A percentile compares a stretch with the other conserved stretches of the same genome.
phyloP scores from a whole-genome alignment of 768 basidiomycete genomes.

The Russula emetica region DNA sequence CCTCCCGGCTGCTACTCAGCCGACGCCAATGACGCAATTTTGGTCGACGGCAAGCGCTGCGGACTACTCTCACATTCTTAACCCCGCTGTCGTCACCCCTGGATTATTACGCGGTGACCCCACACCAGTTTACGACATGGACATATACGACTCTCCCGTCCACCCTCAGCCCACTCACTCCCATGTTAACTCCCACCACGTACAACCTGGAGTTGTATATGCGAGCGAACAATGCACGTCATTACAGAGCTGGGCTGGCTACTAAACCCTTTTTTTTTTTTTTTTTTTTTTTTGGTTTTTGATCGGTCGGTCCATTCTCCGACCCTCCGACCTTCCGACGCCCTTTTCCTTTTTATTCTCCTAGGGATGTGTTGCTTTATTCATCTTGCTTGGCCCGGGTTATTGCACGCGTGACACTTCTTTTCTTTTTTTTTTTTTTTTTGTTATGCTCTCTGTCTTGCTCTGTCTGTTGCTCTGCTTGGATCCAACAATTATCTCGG shows the following conservation, averaged over 20 bases:
- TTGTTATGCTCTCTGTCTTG: background rate
- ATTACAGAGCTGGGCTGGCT: conserved; percentile 22
- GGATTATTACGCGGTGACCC: conserved; percentile 19
- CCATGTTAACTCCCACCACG: conserved; percentile 3
- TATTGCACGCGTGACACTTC: conserved; percentile 11
- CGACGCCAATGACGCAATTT: conserved; percentile 14
- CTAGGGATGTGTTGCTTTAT: conserved; percentile 10
- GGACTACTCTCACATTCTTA: conserved; percentile 24
- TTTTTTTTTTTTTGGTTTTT: conserved; percentile 1
- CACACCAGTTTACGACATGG: conserved; percentile 14
- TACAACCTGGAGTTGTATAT: conserved; percentile 7
- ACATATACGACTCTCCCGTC: conserved; percentile 4
- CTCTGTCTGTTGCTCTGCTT: conserved; percentile 9
- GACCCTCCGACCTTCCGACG: background rate
- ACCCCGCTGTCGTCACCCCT: conserved; percentile 18
- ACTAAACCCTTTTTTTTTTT: conserved; percentile 2
- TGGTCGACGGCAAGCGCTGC: conserved; percentile 17
- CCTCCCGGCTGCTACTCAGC: conserved; percentile 5
- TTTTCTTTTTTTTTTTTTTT: too few species aligned
- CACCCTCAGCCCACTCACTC: conserved; percentile 1
- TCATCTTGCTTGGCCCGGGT: conserved; percentile 13
- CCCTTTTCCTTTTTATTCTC: background rate
- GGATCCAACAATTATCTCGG: conserved; percentile 8
- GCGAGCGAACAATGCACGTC: conserved; percentile 21
- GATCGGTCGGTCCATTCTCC: conserved; percentile 3